Conservation (phyloP, 2,329 filamentous ascomycete species). For the Curvularia verruculosa region DNA sequence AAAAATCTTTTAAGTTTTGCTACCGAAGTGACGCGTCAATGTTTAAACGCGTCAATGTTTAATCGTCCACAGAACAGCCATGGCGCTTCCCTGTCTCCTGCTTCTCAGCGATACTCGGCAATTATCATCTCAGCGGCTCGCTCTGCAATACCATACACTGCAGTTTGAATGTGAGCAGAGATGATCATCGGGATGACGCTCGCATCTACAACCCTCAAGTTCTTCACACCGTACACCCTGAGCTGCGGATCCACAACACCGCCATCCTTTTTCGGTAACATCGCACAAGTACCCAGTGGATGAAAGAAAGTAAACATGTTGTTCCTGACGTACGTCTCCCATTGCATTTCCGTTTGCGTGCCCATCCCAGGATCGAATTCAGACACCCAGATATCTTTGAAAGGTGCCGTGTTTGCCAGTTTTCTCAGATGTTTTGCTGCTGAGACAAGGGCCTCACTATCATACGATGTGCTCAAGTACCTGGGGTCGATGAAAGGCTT, state of each 20-base stretch:
- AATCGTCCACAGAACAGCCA: not conserved
- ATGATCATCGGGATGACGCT: conserved; percentile 32
- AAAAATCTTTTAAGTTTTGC: not conserved
- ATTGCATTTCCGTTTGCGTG: conserved; percentile 29
- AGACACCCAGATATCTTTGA: conserved; percentile 33
- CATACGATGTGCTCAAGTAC: conserved; percentile 28
- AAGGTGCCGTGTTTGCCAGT: conserved; percentile 27
- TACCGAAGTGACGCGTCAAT: not conserved
- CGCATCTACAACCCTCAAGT: conserved; percentile 16
- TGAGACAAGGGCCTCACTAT: conserved; percentile 21
- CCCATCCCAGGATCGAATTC: conserved; percentile 35
- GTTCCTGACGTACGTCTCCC: conserved; percentile 21
- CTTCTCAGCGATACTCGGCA: conserved; percentile 9
- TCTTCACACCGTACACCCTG: conserved; percentile 29
- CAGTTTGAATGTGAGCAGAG: conserved; percentile 30
- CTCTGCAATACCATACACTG: conserved; percentile 38
- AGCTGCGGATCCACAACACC: conserved; percentile 28
- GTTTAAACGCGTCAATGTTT: too few relatives aligned
- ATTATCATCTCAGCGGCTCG: conserved; percentile 27
- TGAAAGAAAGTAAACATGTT: conserved; percentile 31
- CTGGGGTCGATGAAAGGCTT: conserved; percentile 30
- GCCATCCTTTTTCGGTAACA: conserved; percentile 23
- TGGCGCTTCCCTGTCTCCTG: too few relatives aligned
- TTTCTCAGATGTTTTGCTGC: conserved; percentile 32
- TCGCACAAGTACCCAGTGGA: conserved; percentile 44